Evolutionary conservation across 768 basidiomycete species (phyloP).

Genomic region (Cystobasidium tubakii): DNA sequence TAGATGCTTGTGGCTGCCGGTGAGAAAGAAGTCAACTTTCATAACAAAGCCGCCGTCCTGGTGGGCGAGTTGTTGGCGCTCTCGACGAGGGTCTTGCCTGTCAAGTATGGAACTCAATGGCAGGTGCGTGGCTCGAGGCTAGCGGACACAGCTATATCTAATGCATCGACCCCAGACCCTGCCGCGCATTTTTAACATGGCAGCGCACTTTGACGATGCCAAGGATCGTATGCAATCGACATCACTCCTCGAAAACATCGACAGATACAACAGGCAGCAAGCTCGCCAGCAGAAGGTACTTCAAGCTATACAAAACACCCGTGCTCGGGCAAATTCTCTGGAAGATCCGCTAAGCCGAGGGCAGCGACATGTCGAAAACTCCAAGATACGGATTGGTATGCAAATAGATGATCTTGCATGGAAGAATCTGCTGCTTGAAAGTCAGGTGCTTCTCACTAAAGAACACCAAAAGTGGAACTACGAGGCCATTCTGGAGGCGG

Average conservation of each 20-base stretch:
- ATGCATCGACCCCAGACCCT: conserved; percentile 57
- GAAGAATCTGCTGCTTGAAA: conserved; percentile 74
- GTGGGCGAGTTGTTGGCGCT: conserved; percentile 86
- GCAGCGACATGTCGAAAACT: conserved; percentile 83
- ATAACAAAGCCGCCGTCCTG: conserved; percentile 74
- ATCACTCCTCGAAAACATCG: conserved; percentile 75
- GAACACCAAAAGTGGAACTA: conserved; percentile 90
- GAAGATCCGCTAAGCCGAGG: conserved; percentile 74
- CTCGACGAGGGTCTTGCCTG: conserved; percentile 77
- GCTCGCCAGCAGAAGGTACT: conserved; percentile 54
- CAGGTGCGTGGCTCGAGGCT: conserved; percentile 57
- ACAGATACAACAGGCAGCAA: conserved; percentile 81
- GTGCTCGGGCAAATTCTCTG: conserved; percentile 55
- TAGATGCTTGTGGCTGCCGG: conserved; percentile 75
- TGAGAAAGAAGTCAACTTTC: conserved; percentile 49
- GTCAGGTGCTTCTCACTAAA: conserved; percentile 63
- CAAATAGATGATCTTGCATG: conserved; percentile 94
- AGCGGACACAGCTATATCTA: not conserved
- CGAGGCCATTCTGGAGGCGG: conserved; percentile 75
- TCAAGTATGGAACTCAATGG: conserved; percentile 71
- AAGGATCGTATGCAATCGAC: conserved; percentile 76
- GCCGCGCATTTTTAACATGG: conserved; percentile 75
- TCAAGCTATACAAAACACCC: conserved; percentile 53
- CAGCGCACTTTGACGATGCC: conserved; percentile 66
- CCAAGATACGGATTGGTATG: conserved; percentile 79